Conservation (phyloP, 495 filamentous ascomycete species). For the Podospora pseudocomata region DNA sequence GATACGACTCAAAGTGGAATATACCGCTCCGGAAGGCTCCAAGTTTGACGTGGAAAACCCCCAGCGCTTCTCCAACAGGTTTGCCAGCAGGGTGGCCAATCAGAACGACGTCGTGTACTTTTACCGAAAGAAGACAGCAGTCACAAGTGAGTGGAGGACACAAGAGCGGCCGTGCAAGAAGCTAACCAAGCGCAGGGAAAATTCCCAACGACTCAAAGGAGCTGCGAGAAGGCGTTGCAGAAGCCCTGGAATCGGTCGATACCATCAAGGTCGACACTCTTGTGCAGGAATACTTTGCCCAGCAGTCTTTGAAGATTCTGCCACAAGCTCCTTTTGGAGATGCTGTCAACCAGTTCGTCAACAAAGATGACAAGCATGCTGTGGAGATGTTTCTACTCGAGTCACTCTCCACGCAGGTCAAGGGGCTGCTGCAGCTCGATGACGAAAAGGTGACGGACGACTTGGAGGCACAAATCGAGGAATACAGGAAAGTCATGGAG, state of each 20-base stretch:
- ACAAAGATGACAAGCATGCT: conserved; percentile 92
- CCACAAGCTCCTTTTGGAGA: conserved; percentile 89
- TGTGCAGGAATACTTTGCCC: conserved; percentile 76
- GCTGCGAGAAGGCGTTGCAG: conserved; percentile 55
- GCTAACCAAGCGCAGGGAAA: conserved; percentile 25
- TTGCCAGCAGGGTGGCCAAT: conserved; percentile 86
- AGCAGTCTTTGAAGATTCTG: conserved; percentile 83
- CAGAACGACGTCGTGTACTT: conserved; percentile 91
- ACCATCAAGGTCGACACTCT: conserved; percentile 82
- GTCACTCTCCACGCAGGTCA: conserved; percentile 70
- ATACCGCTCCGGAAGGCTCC: conserved; percentile 79
- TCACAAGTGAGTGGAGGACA: conserved; percentile 32
- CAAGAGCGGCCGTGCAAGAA: neutral
- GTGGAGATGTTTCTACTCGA: conserved; percentile 86
- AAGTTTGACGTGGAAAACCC: conserved; percentile 92
- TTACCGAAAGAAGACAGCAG: conserved; percentile 71
- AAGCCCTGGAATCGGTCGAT: conserved; percentile 62
- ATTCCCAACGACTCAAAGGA: conserved; percentile 37
- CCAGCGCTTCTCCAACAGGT: conserved; percentile 93
- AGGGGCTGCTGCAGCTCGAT: conserved; percentile 66
- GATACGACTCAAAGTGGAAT: conserved; percentile 86
- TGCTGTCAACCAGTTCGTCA: conserved; percentile 87
- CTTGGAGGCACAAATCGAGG: conserved; percentile 69
- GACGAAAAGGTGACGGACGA: conserved; percentile 57
- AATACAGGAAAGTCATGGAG: conserved; percentile 66